phyloP scores from a whole-genome alignment of 306 rosid genomes.

The Rubus idaeus region DNA sequence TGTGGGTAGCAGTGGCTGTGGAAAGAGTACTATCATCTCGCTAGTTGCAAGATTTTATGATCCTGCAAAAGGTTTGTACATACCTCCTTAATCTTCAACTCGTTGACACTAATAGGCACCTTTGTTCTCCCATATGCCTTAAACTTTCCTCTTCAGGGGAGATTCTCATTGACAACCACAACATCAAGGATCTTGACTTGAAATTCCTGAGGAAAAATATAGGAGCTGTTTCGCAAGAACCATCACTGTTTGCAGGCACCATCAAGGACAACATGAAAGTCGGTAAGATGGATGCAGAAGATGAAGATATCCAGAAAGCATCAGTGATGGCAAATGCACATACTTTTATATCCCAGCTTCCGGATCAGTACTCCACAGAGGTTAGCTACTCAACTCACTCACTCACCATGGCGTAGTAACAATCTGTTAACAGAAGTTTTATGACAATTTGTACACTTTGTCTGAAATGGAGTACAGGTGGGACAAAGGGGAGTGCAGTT shows the following conservation, averaged over 20 bases:
- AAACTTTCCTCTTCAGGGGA: conserved; percentile 47
- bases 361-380: conserved; percentile 73
- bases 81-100: background rate
- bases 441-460: background rate
- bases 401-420: background rate
- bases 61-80: conserved; percentile 51
- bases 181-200: conserved; percentile 66
- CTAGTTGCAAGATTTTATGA: conserved; percentile 76
- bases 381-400: conserved; percentile 33
- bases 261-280: conserved; percentile 70
- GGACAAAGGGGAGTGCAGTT: conserved; percentile 84
- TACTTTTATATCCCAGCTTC: conserved; percentile 72
- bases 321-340: conserved; percentile 77
- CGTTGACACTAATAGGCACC: background rate
- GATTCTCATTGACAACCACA: conserved; percentile 57
- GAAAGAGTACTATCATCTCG: conserved; percentile 89
- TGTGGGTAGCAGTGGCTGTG: conserved; percentile 94
- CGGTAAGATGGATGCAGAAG: conserved; percentile 72
- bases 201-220: conserved; percentile 68
- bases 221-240: conserved; percentile 85
- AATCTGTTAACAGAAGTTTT: background rate
- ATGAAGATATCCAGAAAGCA: conserved; percentile 59
- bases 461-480: conserved; percentile 39
- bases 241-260: conserved; percentile 70
- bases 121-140: background rate